Evolutionary conservation across 768 basidiomycete genomes (phyloP), one percentile per base, ranked within the genome.

Genomic region (Podaxis sp.): DNA sequence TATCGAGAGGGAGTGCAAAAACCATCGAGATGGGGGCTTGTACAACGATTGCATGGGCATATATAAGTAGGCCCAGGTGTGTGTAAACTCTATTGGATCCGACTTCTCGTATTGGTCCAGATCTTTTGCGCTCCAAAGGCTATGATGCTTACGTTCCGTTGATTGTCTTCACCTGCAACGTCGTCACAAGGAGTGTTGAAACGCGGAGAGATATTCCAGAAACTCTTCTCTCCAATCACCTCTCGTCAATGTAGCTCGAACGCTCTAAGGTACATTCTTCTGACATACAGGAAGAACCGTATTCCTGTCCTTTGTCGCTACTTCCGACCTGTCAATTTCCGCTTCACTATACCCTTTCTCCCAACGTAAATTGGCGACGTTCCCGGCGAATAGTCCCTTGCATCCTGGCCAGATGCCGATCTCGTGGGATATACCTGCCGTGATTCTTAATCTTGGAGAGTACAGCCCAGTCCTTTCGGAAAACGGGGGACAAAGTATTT

Each of bases 1-100:
- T 67, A 61, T 37, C 55, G 60, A 58, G 62, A 24, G 60, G 60
- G 20, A 60, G 58, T 44, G 46, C 44, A 40, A 61, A 62, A n/a
- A 54, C 22, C 40, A 50, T 58, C 38, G 22, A 3, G 20, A n/a
- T 62, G 53, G 26, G 26, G 33, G 8, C 37, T 10, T 3, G 50
- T 4, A n/a, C 26, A 33, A 41, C 10, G 40, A 60, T 60, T 52
- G 36, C 28, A 22, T 38, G 53, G 44, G n/a, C 22, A 38, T 56
- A 62, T 56, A 49, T 56, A 62, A 55, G 13, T 62, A 6, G 26
- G n/a, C 3, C 24, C 17, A 38, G 22, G n/a, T 36, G 40, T 36
- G 28, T 15, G 15, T 49, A 49, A 36, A 62, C 28, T 13, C 15
- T 24, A 17, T 52, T 52, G 44, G 61, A 62, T 56, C 61, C 8